Evolutionary conservation across 2,329 filamentous ascomycete species (phyloP).

Genomic region (Corniculantispora saksenae): DNA sequence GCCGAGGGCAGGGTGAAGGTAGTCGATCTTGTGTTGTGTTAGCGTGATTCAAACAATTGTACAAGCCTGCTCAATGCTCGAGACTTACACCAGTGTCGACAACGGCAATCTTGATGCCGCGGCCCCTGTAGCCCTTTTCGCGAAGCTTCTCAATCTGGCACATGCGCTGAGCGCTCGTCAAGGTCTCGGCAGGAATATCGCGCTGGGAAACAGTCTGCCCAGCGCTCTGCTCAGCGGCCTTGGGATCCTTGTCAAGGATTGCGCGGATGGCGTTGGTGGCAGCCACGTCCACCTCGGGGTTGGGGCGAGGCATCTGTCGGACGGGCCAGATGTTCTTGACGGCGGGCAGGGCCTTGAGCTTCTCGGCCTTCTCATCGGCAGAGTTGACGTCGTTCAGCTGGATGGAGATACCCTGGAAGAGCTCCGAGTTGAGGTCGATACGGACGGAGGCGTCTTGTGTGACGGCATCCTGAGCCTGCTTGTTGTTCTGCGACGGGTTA

Average conservation of each 20-base stretch:
- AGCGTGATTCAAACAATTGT: too few relatives aligned
- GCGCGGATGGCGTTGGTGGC: conserved; percentile 31
- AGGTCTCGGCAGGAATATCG: conserved; percentile 25
- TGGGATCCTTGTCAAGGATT: neutral
- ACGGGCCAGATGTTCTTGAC: conserved; percentile 55
- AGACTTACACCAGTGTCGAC: conserved; percentile 56
- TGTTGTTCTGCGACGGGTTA: conserved; percentile 29
- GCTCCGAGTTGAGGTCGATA: conserved; percentile 49
- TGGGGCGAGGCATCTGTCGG: conserved; percentile 42
- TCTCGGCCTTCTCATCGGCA: conserved; percentile 43
- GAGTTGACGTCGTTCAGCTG: conserved; percentile 50
- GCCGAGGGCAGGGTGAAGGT: conserved; percentile 63
- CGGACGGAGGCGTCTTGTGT: conserved; percentile 44
- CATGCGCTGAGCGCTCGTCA: conserved; percentile 53
- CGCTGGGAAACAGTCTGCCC: too few relatives aligned
- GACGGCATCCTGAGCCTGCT: conserved; percentile 41
- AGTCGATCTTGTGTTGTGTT: conserved; percentile 50
- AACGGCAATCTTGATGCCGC: conserved; percentile 54
- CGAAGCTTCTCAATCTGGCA: conserved; percentile 57
- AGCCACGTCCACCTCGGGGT: conserved; percentile 47
- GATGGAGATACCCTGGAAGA: conserved; percentile 58
- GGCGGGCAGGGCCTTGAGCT: conserved; percentile 43
- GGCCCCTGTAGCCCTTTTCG: conserved; percentile 49
- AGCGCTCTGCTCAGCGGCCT: neutral
- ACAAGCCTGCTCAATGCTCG: neutral